phyloP scores from a whole-genome alignment of 108 stramenopile genomes.

The Nitzschia sp. region DNA sequence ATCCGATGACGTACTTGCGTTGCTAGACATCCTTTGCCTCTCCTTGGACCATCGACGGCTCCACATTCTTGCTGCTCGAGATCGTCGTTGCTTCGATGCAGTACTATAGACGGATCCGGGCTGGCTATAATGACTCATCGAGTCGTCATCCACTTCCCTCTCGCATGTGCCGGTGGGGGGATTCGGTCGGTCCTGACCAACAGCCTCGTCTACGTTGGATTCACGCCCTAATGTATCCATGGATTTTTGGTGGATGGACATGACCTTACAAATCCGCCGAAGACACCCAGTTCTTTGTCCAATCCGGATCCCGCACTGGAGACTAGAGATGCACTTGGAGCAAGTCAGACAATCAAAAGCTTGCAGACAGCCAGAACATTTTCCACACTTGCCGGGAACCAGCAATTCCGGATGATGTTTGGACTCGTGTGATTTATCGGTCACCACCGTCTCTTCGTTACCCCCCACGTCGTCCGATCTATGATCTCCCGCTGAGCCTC shows the following conservation, averaged over 20 bases:
- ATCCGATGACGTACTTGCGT: neutral
- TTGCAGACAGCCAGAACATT: constrained; percentile 32
- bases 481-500: no score
- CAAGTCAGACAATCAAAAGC: constrained; percentile 33
- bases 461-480: neutral
- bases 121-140: constrained; percentile 7
- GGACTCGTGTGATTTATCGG: neutral
- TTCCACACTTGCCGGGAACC: constrained; percentile 29
- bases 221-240: neutral
- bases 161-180: neutral
- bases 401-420: neutral
- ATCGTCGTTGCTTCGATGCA: constrained; percentile 5
- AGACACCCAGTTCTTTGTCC: constrained; percentile 9
- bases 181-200: no score
- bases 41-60: constrained; percentile 16
- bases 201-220: neutral
- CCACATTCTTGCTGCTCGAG: constrained; percentile 6
- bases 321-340: constrained; percentile 17
- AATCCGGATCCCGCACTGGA: neutral
- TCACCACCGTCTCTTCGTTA: constrained; percentile 21
- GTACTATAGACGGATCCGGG: constrained; percentile 7
- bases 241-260: neutral
- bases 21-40: neutral
- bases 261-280: neutral
- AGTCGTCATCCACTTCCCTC: neutral